Base-by-base conservation (phyloP, 129 eudicot species). In the Lactuca sativa region DNA sequence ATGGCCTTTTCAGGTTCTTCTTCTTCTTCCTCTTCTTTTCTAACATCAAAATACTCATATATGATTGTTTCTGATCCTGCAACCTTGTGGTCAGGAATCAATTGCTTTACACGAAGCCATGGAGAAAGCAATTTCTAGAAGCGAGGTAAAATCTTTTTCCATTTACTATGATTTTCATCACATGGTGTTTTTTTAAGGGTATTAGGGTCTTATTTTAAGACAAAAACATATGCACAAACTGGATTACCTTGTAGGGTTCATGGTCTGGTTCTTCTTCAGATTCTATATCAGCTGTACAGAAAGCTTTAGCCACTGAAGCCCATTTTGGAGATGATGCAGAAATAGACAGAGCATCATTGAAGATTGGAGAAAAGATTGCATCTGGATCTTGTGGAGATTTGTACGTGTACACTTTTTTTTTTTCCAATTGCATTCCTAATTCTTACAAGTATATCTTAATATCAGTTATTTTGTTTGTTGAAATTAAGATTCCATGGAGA, bases 321-420 rank as follows among this genome's bases (percentile, higher is more conserved):
- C 55, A 82, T 56, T 30, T 56, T 13, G 88, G 70, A 58, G 84
- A 78, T 55, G 84, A 78, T 55, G 82, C 89, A 85, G 95, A 90
- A 71, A 81, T 90, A 43, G 95, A 90, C 69, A 69, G 82, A 86
- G 79, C 82, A 60, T 73, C 73, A 34, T 66, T 87, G 81, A 84
- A 80, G 66, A 82, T 82, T 10, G 86, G 84, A 43, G 87, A 84
- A 18, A 81, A 56, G 81, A 66, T 87, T 64, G 91, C 91, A 62
- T 81, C 86, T 13, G 97, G 97, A 61, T 82, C 91, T 74, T 85
- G 89, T 79, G 95, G 91, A 55, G 86, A 87, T 75, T 64, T 85
- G 96, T 88, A 58, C 73, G 96, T 85, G 43, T 47, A 30, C 0
- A n/a, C 51, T 17, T 47, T 53, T 48, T 47, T 53, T 48, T 25